Base-by-base conservation (phyloP, 148 eudicot genomes). In the Persicaria tinctoria region DNA sequence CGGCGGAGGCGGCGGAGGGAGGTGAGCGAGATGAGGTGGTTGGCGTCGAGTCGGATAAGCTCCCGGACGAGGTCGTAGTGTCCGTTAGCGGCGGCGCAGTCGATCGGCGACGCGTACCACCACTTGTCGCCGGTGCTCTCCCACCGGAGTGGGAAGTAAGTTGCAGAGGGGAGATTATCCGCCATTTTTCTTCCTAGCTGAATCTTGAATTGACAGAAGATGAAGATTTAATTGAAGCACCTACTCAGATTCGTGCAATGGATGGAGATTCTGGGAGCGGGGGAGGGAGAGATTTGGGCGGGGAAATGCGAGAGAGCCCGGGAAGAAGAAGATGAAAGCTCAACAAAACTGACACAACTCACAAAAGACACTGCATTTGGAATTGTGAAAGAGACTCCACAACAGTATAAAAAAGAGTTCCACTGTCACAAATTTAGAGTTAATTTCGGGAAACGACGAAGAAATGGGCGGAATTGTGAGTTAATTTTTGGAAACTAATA, bases 101-200 rank as follows among this genome's bases (percentile, higher is more conserved):
- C 99, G 47, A 96, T 88, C 17, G 99, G 99, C 10, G 94, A 85
- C 51, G 97, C 99, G 74, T 89, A 96, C 99, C 99, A 96, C 99
- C 99, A 96, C 64, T 92, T 93, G 56, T 96, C 99, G 13, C 99
- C 97, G 11, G 99, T 92, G 85, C 97, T 90, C 82, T 96, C 97
- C 99, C 97, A 96, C 77, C 99, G 80, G 11, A 95, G 82, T 8
- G 93, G 96, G 55, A 95, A 89, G 55, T 71, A 13, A 41, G 70
- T 66, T 44, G 70, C 48, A 44, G 70, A 66, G 0, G 48, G 18
- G 44, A 41, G 8, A 6, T 38, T 44, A 38, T 66, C 70, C 47
- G 70, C 38, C 70, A 66, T 66, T 66, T 38, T 8, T 32, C n/a
- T 11, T 5, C n/a, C 59, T 54, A 1, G 59, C 6, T 54, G 14